These are phyloP conservation scores for Fusarium abutilonis DNA, from an alignment of 2,329 filamentous ascomycete genomes.

Conservation along the genomic window DNA sequence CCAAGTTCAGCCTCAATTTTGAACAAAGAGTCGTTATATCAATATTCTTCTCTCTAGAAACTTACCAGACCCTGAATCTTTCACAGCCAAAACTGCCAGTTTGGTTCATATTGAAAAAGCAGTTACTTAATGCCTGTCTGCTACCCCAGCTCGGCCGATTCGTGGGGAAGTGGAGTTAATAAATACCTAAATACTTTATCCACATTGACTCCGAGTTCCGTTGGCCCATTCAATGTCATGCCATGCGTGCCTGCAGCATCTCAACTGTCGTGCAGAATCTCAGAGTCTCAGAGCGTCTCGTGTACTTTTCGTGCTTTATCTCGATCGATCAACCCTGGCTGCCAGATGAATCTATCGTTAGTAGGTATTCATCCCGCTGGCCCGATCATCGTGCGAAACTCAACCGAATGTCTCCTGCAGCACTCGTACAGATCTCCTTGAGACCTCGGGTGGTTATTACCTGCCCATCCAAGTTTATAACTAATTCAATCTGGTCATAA, in stretches of 20 bases:
- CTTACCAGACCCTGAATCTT: no score
- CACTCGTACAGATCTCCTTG: no score
- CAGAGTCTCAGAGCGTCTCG: no score
- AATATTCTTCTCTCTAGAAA: no score
- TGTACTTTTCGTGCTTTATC: no score
- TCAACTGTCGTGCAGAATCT: background rate
- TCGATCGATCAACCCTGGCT: no score
- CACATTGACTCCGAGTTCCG: constrained; percentile 1
- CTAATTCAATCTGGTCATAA: no score
- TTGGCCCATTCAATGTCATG: background rate
- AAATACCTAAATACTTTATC: constrained; percentile 8
- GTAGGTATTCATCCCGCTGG: background rate
- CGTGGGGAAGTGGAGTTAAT: constrained; percentile 29
- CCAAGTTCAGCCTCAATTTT: background rate
- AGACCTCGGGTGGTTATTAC: no score
- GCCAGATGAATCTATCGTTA: no score
- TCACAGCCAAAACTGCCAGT: background rate
- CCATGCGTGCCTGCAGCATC: background rate
- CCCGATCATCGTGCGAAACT: constrained; percentile 7
- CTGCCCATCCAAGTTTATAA: no score
- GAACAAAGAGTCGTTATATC: background rate
- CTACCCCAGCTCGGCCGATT: constrained; percentile 17
- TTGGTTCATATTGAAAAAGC: no score
- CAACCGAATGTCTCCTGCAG: background rate
- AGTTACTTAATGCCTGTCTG: background rate